A percentile compares a stretch with the other conserved stretches of the same genome.
Conservation (phyloP, 75 land plant species). For the Pinus tabuliformis region DNA sequence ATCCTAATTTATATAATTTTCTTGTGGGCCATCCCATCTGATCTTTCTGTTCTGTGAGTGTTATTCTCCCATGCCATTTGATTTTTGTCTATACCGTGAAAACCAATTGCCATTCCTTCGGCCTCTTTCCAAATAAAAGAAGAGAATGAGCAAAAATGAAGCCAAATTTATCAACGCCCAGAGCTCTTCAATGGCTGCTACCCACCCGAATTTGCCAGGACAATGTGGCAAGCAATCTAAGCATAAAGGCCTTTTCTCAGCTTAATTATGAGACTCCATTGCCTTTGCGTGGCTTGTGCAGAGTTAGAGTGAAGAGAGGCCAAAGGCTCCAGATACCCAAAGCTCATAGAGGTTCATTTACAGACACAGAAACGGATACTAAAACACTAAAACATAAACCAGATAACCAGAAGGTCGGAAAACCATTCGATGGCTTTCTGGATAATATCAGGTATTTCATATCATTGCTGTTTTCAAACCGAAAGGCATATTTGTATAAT, state of each 20-base stretch:
- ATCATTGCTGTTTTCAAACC: too few species aligned
- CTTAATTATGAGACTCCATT: background rate
- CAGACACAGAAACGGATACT: background rate
- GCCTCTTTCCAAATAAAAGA: too few species aligned
- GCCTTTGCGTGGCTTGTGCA: background rate
- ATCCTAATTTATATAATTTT: too few species aligned
- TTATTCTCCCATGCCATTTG: too few species aligned
- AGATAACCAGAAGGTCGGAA: background rate
- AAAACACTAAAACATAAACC: background rate
- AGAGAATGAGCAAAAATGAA: background rate
- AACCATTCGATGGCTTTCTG: background rate
- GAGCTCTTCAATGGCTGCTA: background rate
- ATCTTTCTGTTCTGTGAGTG: too few species aligned
- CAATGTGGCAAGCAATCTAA: background rate
- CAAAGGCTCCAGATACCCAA: background rate
- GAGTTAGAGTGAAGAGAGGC: constrained; percentile 5
- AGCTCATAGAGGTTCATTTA: background rate
- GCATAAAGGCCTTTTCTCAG: background rate
- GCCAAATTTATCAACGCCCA: background rate
- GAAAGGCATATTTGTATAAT: too few species aligned
- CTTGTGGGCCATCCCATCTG: too few species aligned
- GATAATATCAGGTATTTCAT: background rate
- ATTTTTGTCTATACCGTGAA: too few species aligned
- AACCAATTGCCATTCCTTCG: too few species aligned
- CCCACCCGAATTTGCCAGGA: background rate